Percentiles rank a stretch among this genome's conserved stretches.
phyloP scores from a whole-genome alignment of 257 asterid species.

The Nicotiana obtusifolia region DNA sequence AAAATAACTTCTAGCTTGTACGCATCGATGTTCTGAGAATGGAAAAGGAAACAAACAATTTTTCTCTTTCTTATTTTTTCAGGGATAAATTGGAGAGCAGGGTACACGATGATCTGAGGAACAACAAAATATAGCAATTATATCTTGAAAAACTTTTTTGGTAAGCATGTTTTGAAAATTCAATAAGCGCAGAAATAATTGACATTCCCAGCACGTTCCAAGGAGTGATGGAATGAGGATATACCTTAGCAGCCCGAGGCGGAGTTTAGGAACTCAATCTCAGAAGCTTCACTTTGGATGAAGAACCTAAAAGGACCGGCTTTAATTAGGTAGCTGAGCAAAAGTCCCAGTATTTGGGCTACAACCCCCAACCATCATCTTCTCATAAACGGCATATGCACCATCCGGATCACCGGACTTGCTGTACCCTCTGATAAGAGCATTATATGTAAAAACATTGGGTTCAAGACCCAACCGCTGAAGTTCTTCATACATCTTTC shows the following conservation, averaged over 20 bases:
- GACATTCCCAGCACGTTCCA: neutral
- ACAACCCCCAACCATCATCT: conserved; percentile 88
- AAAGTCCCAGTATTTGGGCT: conserved; percentile 74
- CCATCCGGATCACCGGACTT: conserved; percentile 60
- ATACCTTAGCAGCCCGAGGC: neutral
- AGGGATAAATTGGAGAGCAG: neutral
- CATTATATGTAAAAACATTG: conserved; percentile 75
- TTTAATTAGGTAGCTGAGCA: conserved; percentile 83
- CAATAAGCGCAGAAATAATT: neutral
- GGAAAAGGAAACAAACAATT: neutral
- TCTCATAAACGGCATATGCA: conserved; percentile 76
- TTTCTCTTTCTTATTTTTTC: neutral
- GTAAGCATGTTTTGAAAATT: neutral
- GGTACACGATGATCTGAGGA: neutral
- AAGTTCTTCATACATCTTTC: conserved; percentile 63
- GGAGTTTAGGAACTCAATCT: neutral
- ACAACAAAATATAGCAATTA: neutral
- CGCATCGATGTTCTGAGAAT: neutral
- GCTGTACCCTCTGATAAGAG: conserved; percentile 78
- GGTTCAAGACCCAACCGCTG: conserved; percentile 62
- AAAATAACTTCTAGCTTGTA: neutral
- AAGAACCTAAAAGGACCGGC: neutral
- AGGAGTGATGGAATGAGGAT: neutral
- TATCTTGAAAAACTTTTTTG: neutral
- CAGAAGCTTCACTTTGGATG: neutral